A percentile compares a stretch with the other conserved stretches of the same genome.
Conservation (phyloP, 129 eudicot genomes). For the Chrysanthemum lavandulifolium region DNA sequence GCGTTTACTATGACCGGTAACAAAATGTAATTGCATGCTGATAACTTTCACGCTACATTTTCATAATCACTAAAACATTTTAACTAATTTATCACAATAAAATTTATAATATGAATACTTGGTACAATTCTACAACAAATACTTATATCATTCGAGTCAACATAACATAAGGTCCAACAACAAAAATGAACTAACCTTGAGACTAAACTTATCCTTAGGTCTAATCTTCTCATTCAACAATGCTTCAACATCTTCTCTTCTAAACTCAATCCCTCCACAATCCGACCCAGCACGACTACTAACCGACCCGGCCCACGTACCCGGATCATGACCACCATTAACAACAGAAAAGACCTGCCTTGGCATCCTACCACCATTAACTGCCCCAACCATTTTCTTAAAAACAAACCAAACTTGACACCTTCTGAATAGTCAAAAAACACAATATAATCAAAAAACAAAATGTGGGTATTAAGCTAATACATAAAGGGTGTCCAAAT, state of each 20-base stretch:
- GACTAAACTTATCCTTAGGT: slow-evolving; percentile 68
- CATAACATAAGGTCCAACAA: neutral
- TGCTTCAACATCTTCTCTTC: slow-evolving; percentile 77
- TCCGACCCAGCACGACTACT: slow-evolving; percentile 59
- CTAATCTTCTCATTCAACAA: slow-evolving; percentile 81
- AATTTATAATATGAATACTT: no score
- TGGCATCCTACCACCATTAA: slow-evolving; percentile 39
- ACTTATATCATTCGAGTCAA: no score
- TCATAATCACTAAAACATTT: no score
- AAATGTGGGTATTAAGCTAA: slow-evolving; percentile 18
- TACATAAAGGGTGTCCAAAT: slow-evolving; percentile 3
- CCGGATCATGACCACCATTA: slow-evolving; percentile 77
- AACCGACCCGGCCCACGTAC: slow-evolving; percentile 48
- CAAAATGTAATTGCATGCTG: no score
- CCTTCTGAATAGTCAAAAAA: slow-evolving; percentile 25
- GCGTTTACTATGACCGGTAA: no score
- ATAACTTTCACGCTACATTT: no score
- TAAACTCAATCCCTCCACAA: slow-evolving; percentile 59
- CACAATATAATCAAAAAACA: slow-evolving; percentile 15
- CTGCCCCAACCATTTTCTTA: slow-evolving; percentile 63
- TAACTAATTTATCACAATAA: no score
- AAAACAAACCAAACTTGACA: neutral
- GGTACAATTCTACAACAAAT: no score
- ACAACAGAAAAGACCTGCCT: slow-evolving; percentile 67
- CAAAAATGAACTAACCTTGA: slow-evolving; percentile 50